Conservation (phyloP, 495 filamentous ascomycete species). For the Penicillium ochrochloron region DNA sequence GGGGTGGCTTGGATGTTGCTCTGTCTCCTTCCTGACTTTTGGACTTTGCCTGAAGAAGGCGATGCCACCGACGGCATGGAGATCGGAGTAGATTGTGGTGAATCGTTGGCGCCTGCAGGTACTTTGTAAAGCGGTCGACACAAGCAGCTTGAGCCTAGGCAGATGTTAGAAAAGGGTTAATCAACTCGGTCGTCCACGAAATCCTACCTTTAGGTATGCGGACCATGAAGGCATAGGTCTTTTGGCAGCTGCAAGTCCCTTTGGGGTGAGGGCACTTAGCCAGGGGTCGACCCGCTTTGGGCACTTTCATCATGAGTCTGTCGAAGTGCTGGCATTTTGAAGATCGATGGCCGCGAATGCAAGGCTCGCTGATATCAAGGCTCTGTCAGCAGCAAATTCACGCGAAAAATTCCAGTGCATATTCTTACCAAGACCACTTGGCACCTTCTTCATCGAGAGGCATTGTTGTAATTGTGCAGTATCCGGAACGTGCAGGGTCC, state of each 20-base stretch:
- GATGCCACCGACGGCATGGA: conserved; percentile 20
- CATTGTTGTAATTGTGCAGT: conserved; percentile 35
- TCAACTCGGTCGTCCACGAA: background rate
- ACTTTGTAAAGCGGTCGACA: conserved; percentile 51
- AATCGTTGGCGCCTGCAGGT: conserved; percentile 24
- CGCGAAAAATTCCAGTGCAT: background rate
- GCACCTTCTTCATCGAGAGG: conserved; percentile 52
- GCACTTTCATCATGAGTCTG: conserved; percentile 76
- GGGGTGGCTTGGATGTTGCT: conserved; percentile 35
- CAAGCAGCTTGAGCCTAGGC: conserved; percentile 41
- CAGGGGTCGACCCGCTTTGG: conserved; percentile 78
- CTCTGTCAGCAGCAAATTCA: conserved; percentile 11
- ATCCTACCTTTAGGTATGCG: conserved; percentile 52
- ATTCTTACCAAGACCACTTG: conserved; percentile 57
- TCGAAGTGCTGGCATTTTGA: conserved; percentile 80
- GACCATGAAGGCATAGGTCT: conserved; percentile 56
- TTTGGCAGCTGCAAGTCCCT: conserved; percentile 61
- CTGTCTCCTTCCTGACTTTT: conserved; percentile 34
- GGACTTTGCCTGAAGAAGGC: conserved; percentile 29
- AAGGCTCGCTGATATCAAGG: conserved; percentile 65
- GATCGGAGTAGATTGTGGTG: conserved; percentile 20
- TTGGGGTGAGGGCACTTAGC: conserved; percentile 76
- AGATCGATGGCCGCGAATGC: conserved; percentile 84
- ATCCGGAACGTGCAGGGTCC: conserved; percentile 2
- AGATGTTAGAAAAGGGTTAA: conserved; percentile 7